Percentiles rank a stretch among this genome's conserved stretches.
Conservation (phyloP, 1,284 basidiomycete species). For the Ustilago trichophora region DNA sequence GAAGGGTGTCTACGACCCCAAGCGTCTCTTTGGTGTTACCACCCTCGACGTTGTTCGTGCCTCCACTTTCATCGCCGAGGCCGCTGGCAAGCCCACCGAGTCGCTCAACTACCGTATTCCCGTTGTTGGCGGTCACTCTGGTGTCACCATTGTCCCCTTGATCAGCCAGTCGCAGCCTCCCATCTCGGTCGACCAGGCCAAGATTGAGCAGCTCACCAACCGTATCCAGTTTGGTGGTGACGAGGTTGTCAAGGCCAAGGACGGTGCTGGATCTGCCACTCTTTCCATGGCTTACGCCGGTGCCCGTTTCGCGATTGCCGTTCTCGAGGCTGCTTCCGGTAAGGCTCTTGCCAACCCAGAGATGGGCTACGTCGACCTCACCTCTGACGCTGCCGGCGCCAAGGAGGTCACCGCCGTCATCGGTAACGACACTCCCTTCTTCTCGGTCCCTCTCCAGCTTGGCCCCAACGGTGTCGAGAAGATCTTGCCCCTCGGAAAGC, state of each 20-base stretch:
- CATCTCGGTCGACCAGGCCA: conserved; percentile 59
- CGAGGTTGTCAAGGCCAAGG: conserved; percentile 88
- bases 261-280: conserved; percentile 87
- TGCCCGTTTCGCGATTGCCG: conserved; percentile 60
- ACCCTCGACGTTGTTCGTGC: conserved; percentile 97
- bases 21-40: conserved; percentile 87
- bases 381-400: conserved; percentile 54
- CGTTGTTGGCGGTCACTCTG: conserved; percentile 95
- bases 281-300: conserved; percentile 87
- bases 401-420: conserved; percentile 56
- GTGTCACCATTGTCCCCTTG: conserved; percentile 93
- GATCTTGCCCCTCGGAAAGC: conserved; percentile 70
- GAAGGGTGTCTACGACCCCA: conserved; percentile 63
- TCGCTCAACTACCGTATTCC: conserved; percentile 73
- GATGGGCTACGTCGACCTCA: conserved; percentile 64
- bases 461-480: conserved; percentile 70
- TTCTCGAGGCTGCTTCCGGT: conserved; percentile 60
- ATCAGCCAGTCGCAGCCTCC: conserved; percentile 77
- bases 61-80: conserved; percentile 90
- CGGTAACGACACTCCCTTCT: conserved; percentile 60
- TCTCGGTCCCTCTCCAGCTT: conserved; percentile 62
- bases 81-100: conserved; percentile 75
- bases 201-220: conserved; percentile 77
- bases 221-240: conserved; percentile 93
- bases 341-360: conserved; percentile 52